Evolutionary conservation across 2,329 filamentous ascomycete species (phyloP).

Genomic region (Cladorrhinum sp.): DNA sequence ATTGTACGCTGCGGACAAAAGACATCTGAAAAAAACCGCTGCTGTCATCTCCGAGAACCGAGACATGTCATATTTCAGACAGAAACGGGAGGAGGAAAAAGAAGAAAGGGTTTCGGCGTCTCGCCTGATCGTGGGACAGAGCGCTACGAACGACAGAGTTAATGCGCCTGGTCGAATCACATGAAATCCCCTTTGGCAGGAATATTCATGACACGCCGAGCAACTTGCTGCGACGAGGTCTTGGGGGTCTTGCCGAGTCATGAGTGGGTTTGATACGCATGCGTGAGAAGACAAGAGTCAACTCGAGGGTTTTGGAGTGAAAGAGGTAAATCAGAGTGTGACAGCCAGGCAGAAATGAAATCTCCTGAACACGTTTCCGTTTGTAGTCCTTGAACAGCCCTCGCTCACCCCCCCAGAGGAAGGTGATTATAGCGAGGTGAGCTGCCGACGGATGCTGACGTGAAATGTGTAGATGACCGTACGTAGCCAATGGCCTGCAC

Average conservation of each 20-base stretch:
- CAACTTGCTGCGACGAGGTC: slow-evolving; percentile 41
- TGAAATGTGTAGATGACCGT: slow-evolving; percentile 45
- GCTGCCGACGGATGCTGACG: slow-evolving; percentile 23
- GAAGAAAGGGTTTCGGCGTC: slow-evolving; percentile 48
- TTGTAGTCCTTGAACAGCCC: slow-evolving; percentile 39
- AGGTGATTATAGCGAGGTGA: slow-evolving; percentile 46
- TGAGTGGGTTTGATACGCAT: slow-evolving; percentile 26
- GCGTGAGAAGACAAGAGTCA: slow-evolving; percentile 14
- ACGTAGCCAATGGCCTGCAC: slow-evolving; percentile 42
- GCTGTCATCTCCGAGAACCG: slow-evolving; percentile 49
- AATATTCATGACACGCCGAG: slow-evolving; percentile 43
- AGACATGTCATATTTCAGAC: slow-evolving; percentile 43
- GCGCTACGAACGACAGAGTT: slow-evolving; percentile 45
- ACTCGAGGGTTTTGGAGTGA: no score
- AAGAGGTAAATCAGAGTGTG: slow-evolving; percentile 44
- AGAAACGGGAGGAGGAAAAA: slow-evolving; percentile 44
- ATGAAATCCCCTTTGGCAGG: slow-evolving; percentile 29
- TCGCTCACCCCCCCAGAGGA: slow-evolving; percentile 34
- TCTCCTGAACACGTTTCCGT: slow-evolving; percentile 46
- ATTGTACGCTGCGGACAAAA: slow-evolving; percentile 69
- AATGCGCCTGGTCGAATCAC: slow-evolving; percentile 58
- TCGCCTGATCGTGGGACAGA: slow-evolving; percentile 39
- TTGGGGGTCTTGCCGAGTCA: slow-evolving; percentile 34
- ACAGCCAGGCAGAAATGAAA: slow-evolving; percentile 34
- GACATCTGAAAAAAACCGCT: slow-evolving; percentile 89